These are phyloP conservation scores for Claviceps purpurea DNA, from an alignment of 2,329 filamentous ascomycete genomes.

Conservation along the genomic window DNA sequence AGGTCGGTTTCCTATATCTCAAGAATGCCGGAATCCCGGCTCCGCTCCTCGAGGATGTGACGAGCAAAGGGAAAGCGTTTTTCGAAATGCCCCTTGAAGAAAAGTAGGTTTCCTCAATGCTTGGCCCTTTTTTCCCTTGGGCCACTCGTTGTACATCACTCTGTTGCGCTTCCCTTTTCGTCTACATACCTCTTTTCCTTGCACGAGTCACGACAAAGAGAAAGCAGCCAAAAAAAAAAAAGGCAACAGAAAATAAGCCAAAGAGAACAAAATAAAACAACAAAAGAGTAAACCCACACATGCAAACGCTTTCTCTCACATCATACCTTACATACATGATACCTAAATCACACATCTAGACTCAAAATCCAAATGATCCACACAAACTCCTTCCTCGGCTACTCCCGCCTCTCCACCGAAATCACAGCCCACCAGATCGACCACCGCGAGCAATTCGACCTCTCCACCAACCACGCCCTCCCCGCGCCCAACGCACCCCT, in stretches of 20 bases:
- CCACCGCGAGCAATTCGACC: conserved; percentile 76
- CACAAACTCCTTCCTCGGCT: conserved; percentile 57
- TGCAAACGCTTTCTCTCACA: no score
- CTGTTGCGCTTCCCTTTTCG: background rate
- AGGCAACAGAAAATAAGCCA: background rate
- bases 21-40: conserved; percentile 64
- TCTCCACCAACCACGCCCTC: conserved; percentile 63
- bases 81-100: conserved; percentile 65
- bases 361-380: conserved; percentile 62
- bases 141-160: background rate
- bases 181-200: background rate
- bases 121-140: background rate
- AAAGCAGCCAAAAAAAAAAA: background rate
- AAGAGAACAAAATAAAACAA: no score
- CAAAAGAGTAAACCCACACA: background rate
- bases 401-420: conserved; percentile 52
- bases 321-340: no score
- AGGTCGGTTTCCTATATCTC: conserved; percentile 81
- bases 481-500: conserved; percentile 49
- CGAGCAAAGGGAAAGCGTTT: conserved; percentile 55
- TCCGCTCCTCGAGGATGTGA: conserved; percentile 50
- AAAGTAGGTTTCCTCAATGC: conserved; percentile 37
- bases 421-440: conserved; percentile 64
- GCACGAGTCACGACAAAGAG: background rate
- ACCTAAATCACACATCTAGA: conserved; percentile 18